Conservation (phyloP, 345 rosid genomes). For the Eutrema yunnanense region DNA sequence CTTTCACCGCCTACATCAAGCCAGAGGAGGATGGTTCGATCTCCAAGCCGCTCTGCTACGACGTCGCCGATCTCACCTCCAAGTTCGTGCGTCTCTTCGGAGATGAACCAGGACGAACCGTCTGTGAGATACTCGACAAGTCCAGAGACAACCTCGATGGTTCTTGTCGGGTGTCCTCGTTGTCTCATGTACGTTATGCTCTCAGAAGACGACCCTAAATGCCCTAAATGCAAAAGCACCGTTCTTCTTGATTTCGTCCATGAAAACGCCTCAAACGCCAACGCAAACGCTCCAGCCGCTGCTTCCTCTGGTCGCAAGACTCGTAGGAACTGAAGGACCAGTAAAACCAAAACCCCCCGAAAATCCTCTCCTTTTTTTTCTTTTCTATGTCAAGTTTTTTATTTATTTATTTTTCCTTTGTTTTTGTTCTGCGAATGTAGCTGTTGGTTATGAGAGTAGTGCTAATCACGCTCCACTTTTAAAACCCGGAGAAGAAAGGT, state of each 20-base stretch:
- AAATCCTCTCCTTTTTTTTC: neutral
- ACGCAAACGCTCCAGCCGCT: constrained; percentile 9
- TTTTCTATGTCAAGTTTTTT: neutral
- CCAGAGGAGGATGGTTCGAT: constrained; percentile 37
- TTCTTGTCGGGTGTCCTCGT: constrained; percentile 87
- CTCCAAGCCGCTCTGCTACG: constrained; percentile 59
- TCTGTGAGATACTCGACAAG: constrained; percentile 47
- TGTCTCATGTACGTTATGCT: constrained; percentile 96
- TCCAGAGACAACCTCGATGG: constrained; percentile 93
- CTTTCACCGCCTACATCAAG: constrained; percentile 67
- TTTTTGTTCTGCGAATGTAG: constrained; percentile 15
- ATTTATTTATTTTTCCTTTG: neutral
- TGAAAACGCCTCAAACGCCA: constrained; percentile 31
- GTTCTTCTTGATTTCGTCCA: constrained; percentile 78
- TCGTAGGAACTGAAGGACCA: constrained; percentile 29
- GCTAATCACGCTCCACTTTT: constrained; percentile 65
- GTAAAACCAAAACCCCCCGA: constrained; percentile 21
- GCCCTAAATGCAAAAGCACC: constrained; percentile 89
- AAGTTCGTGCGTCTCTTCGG: constrained; percentile 91
- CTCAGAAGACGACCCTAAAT: constrained; percentile 69
- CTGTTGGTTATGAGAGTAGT: constrained; percentile 31
- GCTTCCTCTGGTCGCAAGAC: constrained; percentile 28
- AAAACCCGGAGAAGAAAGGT: constrained; percentile 10
- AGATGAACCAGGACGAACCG: constrained; percentile 52
- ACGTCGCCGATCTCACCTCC: constrained; percentile 79